Evolutionary conservation across 495 filamentous ascomycete genomes (phyloP).

Genomic region (Choiromyces venosus): DNA sequence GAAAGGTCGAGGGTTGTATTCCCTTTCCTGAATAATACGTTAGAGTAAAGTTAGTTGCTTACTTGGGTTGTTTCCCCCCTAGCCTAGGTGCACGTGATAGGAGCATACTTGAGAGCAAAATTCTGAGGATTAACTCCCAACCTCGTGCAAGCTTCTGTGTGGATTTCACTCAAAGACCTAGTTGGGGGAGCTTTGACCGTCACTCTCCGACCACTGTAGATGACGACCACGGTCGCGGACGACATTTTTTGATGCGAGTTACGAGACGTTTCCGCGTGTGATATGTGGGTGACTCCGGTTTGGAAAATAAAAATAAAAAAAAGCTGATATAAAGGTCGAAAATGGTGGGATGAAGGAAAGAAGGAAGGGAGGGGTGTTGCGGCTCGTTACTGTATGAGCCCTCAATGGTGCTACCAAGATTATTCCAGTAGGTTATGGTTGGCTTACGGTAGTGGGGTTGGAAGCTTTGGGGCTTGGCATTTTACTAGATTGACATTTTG

Average conservation of each 20-base stretch:
- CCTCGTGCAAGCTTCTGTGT: slow-evolving; percentile 79
- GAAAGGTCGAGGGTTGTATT: slow-evolving; percentile 80
- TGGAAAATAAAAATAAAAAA: neutral
- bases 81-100: neutral
- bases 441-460: neutral
- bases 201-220: slow-evolving; percentile 66
- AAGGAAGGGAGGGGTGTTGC: neutral
- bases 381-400: neutral
- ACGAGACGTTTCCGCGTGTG: neutral
- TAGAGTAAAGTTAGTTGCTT: slow-evolving; percentile 22
- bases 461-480: neutral
- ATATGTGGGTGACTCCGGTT: neutral
- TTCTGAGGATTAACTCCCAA: slow-evolving; percentile 64
- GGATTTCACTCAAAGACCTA: slow-evolving; percentile 72
- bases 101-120: slow-evolving; percentile 70
- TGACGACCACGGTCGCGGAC: slow-evolving; percentile 73
- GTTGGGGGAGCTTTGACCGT: slow-evolving; percentile 78
- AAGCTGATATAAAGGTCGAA: neutral
- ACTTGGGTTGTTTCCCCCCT: neutral
- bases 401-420: neutral
- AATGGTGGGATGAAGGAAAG: neutral
- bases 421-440: neutral
- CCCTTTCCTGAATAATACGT: slow-evolving; percentile 54
- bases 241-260: slow-evolving; percentile 56
- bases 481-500: neutral